phyloP scores from a whole-genome alignment of 1,139 yeast species.

The Debaryomyces subglobosus region DNA sequence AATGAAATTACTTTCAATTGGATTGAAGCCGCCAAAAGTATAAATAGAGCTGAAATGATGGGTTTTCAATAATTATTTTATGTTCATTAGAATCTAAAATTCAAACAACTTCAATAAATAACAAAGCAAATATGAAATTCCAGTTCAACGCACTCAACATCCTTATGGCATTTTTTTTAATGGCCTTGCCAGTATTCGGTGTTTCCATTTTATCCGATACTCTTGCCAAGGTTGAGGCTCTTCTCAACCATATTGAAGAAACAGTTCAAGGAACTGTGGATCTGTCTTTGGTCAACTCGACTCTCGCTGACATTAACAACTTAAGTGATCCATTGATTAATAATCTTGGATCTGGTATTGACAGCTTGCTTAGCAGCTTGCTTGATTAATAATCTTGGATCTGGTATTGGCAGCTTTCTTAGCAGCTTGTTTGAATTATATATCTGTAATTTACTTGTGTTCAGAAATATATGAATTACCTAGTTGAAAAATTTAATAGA shows the following conservation, averaged over 20 bases:
- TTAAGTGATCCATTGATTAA: constrained; percentile 11
- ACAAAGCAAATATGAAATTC: not conserved
- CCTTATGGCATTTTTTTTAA: constrained; percentile 6
- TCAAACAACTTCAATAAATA: not conserved
- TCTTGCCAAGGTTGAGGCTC: constrained; percentile 9
- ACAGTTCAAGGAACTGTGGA: constrained; percentile 9
- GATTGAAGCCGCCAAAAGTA: not conserved
- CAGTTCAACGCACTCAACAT: not conserved
- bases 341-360: constrained; percentile 12
- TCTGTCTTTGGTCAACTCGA: constrained; percentile 8
- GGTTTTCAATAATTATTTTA: not conserved
- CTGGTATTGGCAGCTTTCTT: constrained; percentile 10
- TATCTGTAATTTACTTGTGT: not conserved
- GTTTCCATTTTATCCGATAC: constrained; percentile 7
- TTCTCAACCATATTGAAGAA: constrained; percentile 9
- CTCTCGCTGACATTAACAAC: constrained; percentile 8
- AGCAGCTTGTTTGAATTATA: constrained; percentile 4
- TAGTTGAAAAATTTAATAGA: not conserved
- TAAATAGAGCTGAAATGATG: not conserved
- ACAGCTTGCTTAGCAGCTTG: constrained; percentile 7
- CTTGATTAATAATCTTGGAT: constrained; percentile 11
- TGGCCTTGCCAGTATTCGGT: constrained; percentile 10
- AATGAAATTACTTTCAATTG: not conserved
- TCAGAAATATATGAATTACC: not conserved
- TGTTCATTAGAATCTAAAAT: not conserved